These are phyloP conservation scores for Epithele typhae DNA, from an alignment of 768 basidiomycete species.

Conservation along the genomic window DNA sequence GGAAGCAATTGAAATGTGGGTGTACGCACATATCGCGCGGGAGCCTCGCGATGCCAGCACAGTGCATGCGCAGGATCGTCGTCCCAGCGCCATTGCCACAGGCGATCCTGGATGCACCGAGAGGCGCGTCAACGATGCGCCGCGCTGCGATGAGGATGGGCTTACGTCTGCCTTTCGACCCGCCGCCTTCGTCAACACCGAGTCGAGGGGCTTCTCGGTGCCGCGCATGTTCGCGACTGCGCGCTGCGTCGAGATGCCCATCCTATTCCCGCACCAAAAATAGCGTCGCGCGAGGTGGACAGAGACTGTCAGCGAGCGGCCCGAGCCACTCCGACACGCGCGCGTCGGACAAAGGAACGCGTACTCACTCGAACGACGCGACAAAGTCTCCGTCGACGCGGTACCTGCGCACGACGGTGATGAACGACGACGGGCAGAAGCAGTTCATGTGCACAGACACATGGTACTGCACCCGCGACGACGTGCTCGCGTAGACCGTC, in stretches of 20 bases:
- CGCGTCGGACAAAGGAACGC: not conserved
- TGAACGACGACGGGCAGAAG: slow-evolving; percentile 45
- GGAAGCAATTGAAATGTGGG: not conserved
- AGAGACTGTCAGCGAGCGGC: not conserved
- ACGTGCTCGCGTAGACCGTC: slow-evolving; percentile 8
- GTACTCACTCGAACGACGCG: slow-evolving; percentile 45
- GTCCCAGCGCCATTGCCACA: slow-evolving; percentile 23
- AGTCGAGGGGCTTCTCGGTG: slow-evolving; percentile 14
- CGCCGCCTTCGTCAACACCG: slow-evolving; percentile 13
- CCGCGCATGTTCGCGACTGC: slow-evolving; percentile 17
- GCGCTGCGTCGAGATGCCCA: slow-evolving; percentile 20
- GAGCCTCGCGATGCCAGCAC: slow-evolving; percentile 17
- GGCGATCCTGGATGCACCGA: slow-evolving; percentile 11
- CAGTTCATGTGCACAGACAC: slow-evolving; percentile 46
- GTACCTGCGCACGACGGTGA: slow-evolving; percentile 39
- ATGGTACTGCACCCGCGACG: slow-evolving; percentile 30
- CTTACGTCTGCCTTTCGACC: slow-evolving; percentile 15
- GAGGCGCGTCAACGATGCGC: too few species aligned
- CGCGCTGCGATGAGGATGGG: too few species aligned
- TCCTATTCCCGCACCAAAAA: too few species aligned
- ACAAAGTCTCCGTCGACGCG: slow-evolving; percentile 40
- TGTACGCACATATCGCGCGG: slow-evolving; percentile 20
- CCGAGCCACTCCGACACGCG: too few species aligned
- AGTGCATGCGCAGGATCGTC: slow-evolving; percentile 8
- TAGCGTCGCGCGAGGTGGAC: not conserved